A percentile compares a stretch with the other conserved stretches of the same genome.
These are phyloP conservation scores for Clonostachys solani DNA, from an alignment of 2,329 filamentous ascomycete species.

Conservation along the genomic window DNA sequence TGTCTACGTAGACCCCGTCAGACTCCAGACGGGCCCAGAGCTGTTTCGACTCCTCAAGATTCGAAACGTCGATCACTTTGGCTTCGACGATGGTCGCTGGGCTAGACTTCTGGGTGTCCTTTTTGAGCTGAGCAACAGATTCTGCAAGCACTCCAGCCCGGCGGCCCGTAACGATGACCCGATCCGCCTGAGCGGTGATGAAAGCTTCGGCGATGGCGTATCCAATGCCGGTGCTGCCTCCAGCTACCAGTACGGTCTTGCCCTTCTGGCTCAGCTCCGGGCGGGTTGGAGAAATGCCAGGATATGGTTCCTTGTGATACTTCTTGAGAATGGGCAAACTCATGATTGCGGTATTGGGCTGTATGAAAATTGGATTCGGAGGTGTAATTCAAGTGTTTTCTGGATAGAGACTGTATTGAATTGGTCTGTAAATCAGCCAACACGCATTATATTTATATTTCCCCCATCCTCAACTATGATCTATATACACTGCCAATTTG, in stretches of 20 bases:
- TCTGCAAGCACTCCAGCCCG: background rate
- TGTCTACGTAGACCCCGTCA: conserved; percentile 29
- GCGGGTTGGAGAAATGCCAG: conserved; percentile 25
- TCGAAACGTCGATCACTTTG: background rate
- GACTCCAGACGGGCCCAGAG: conserved; percentile 16
- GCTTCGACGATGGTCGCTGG: background rate
- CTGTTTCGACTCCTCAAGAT: background rate
- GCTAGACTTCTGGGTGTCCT: background rate
- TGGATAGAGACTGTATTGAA: too few relatives aligned
- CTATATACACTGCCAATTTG: too few relatives aligned
- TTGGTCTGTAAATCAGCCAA: too few relatives aligned
- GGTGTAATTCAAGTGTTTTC: too few relatives aligned
- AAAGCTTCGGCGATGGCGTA: conserved; percentile 23
- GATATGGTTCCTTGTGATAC: conserved; percentile 25
- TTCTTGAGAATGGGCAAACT: background rate
- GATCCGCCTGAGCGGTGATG: conserved; percentile 2
- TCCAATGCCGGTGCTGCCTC: conserved; percentile 32
- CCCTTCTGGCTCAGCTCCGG: conserved; percentile 30
- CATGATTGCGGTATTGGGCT: background rate
- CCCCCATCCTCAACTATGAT: too few relatives aligned
- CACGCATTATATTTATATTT: too few relatives aligned
- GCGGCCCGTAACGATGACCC: background rate
- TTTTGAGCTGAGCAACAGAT: background rate
- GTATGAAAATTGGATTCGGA: too few relatives aligned
- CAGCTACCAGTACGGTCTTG: conserved; percentile 30